Evolutionary conservation across 257 asterid species (phyloP).

Genomic region (Striga asiatica): DNA sequence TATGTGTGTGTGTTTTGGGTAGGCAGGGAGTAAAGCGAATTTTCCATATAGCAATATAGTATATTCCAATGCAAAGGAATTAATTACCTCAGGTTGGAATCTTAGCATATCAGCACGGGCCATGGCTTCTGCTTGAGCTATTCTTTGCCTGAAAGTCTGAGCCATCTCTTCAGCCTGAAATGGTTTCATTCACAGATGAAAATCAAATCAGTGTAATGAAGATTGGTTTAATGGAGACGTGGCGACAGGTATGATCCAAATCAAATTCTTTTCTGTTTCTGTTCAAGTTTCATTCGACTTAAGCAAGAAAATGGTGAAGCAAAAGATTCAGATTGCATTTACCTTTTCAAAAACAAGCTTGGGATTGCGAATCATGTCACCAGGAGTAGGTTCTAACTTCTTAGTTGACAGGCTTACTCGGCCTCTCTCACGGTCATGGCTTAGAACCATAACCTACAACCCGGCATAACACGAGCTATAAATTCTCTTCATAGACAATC

Average conservation of each 20-base stretch:
- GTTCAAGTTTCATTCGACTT: background rate
- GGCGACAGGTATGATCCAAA: background rate
- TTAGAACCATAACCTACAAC: slow-evolving; percentile 81
- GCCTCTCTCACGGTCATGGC: slow-evolving; percentile 99
- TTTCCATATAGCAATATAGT: too few species aligned
- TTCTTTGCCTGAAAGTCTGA: slow-evolving; percentile 97
- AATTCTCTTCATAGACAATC: background rate
- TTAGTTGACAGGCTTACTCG: slow-evolving; percentile 92
- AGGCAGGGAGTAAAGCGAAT: too few species aligned
- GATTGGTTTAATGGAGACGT: too few species aligned
- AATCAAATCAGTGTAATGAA: too few species aligned
- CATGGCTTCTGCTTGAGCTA: slow-evolving; percentile 99
- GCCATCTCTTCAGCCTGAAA: slow-evolving; percentile 98
- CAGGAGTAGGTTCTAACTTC: slow-evolving; percentile 97
- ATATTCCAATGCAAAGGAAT: too few species aligned
- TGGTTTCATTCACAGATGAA: background rate
- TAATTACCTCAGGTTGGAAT: slow-evolving; percentile 92
- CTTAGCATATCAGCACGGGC: slow-evolving; percentile 98
- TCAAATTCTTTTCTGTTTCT: background rate
- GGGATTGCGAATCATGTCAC: slow-evolving; percentile 98
- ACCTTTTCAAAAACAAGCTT: slow-evolving; percentile 92
- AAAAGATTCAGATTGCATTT: background rate
- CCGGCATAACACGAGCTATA: slow-evolving; percentile 11
- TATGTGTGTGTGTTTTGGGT: too few species aligned
- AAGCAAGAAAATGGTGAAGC: background rate